Evolutionary conservation across 768 basidiomycete species (phyloP), one percentile per base, ranked within the genome.

Genomic region (Dentipellis fragilis): DNA sequence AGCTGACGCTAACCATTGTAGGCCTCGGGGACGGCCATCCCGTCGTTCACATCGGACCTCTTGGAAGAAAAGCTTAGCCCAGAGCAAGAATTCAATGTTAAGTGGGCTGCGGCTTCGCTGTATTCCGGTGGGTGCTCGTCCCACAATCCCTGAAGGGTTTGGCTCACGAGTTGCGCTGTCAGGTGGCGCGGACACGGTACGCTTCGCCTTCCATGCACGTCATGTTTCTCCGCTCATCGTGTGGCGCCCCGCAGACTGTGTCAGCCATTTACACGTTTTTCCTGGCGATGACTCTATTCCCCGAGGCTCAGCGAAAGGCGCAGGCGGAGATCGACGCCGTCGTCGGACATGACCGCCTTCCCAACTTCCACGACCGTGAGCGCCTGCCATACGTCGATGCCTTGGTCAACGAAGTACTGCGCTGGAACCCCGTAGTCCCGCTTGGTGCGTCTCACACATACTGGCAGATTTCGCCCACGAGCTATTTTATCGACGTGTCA

Each of bases 221-320:
- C n/a, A 36, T 46, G 10, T 16, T 11, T 42, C 2, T 48, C 1
- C 6, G 38, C 35, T 17, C 12, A 23, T 17, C 19, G 11, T 53
- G 10, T 16, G 35, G 9, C 19, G 34, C 1, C 50, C 12, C 12
- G 2, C 35, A 66, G 66, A 66, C 66, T 0, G 59, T 62, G 23
- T 58, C 65, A 4, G 53, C 61, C 8, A 58, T 67, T 42, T 57
- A 58, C 19, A 61, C 68, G 0, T 67, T 70, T 58, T 62, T 69
- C 58, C 60, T 70, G 4, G 69, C 68, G 1, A 69, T 68, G 67
- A 57, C 63, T 2, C 60, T 65, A 19, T 54, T 60, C 54, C 67
- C 67, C 9, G 63, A 63, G 2, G 58, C 64, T 4, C 67, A 67
- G 46, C 42, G 35, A 10, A 57, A 55, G 17, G 66, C 67, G 0